These are phyloP conservation scores for Myochromella boudieri DNA, from an alignment of 768 basidiomycete species.

Conservation along the genomic window DNA sequence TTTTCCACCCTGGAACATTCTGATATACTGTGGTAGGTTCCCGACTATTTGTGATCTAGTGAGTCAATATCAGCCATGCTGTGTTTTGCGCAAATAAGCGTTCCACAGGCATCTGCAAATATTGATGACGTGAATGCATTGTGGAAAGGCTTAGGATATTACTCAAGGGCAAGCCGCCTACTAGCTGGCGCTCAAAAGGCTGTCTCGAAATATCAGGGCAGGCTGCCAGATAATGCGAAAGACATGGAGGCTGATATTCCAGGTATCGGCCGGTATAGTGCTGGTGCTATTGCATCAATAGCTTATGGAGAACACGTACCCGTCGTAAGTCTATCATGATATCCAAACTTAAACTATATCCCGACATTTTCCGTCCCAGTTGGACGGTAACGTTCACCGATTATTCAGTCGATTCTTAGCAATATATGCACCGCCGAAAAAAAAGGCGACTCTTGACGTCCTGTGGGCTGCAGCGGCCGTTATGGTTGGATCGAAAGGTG, in stretches of 20 bases:
- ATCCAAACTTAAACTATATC: neutral
- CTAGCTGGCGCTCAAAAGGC: constrained; percentile 83
- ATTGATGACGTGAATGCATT: constrained; percentile 84
- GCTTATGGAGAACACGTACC: constrained; percentile 83
- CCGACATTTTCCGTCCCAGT: constrained; percentile 36
- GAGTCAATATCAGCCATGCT: constrained; percentile 21
- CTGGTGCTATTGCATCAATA: constrained; percentile 83
- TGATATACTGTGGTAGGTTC: constrained; percentile 48
- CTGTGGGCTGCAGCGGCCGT: constrained; percentile 79
- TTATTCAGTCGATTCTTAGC: constrained; percentile 83
- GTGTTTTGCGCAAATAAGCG: constrained; percentile 12
- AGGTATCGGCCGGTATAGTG: constrained; percentile 88
- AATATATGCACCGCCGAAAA: constrained; percentile 78
- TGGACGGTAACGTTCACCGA: constrained; percentile 90
- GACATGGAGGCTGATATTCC: constrained; percentile 83
- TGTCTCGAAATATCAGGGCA: constrained; percentile 62
- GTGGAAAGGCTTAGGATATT: constrained; percentile 94
- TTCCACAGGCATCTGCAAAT: constrained; percentile 57
- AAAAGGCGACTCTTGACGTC: constrained; percentile 72
- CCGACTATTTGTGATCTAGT: constrained; percentile 80
- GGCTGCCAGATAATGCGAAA: constrained; percentile 76
- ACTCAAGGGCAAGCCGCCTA: constrained; percentile 81
- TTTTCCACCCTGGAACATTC: neutral
- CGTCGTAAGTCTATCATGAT: constrained; percentile 60
- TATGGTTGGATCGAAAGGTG: constrained; percentile 51